Evolutionary conservation across 2,329 filamentous ascomycete species (phyloP).

Genomic region (Arthroderma uncinatum): DNA sequence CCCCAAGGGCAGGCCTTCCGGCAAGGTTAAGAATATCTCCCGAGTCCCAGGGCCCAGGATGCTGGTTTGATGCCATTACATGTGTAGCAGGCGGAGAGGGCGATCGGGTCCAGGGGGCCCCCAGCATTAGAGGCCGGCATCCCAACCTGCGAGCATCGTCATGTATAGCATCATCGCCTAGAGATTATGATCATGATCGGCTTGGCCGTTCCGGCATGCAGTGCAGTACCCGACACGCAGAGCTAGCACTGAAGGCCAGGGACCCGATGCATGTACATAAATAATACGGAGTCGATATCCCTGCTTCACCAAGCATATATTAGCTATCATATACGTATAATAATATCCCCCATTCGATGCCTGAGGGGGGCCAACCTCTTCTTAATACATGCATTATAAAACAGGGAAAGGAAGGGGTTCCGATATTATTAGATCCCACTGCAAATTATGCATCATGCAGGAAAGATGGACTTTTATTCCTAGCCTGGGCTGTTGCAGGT

Average conservation of each 20-base stretch:
- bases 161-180: not conserved
- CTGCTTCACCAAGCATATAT: not conserved
- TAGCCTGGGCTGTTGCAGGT: not conserved
- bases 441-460: not conserved
- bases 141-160: too few relatives aligned
- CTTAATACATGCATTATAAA: not conserved
- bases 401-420: not conserved
- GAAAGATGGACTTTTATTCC: not conserved
- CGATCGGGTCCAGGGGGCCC: not conserved
- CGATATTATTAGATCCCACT: not conserved
- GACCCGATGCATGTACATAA: not conserved
- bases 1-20: not conserved
- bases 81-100: not conserved
- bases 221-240: not conserved
- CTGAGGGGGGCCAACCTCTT: not conserved
- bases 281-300: not conserved
- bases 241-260: not conserved
- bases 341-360: not conserved
- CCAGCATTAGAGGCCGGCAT: too few relatives aligned
- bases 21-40: slow-evolving; percentile 5
- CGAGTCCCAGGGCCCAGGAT: not conserved
- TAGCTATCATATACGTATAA: not conserved
- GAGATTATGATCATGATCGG: not conserved
- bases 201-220: too few relatives aligned
- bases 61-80: not conserved